Percentiles rank a stretch among this genome's conserved stretches.
phyloP scores from a whole-genome alignment of 2,329 filamentous ascomycete species.

The Apiospora rasikravindrae region DNA sequence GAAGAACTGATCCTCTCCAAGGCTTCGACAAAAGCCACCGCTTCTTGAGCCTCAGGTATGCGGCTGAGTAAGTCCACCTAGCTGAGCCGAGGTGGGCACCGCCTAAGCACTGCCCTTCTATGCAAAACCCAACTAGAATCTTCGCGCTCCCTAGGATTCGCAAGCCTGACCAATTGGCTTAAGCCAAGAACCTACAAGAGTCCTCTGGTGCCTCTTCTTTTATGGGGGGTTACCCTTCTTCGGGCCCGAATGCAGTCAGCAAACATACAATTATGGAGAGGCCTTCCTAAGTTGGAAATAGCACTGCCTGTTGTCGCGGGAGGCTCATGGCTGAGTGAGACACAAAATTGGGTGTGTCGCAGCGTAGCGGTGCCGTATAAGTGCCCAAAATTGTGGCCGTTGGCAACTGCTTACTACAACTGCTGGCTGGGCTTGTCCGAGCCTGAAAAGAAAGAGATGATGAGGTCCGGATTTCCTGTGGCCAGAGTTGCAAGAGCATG shows the following conservation, averaged over 20 bases:
- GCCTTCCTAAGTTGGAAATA: not conserved
- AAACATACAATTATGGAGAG: not conserved
- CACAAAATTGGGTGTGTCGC: not conserved
- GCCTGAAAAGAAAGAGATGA: not conserved
- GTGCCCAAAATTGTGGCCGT: not conserved
- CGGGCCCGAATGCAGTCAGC: not conserved
- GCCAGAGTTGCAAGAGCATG: not conserved
- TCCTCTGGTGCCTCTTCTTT: not conserved
- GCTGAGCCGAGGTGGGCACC: not conserved
- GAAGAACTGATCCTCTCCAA: not conserved
- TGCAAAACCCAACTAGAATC: not conserved
- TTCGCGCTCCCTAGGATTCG: not conserved
- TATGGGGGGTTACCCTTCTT: not conserved
- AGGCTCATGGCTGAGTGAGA: not conserved
- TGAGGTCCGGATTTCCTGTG: not conserved
- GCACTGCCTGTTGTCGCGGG: not conserved
- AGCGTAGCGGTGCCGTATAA: not conserved
- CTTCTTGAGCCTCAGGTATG: not conserved
- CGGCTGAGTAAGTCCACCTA: not conserved
- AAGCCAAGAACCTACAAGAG: not conserved
- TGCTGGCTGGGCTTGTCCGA: not conserved
- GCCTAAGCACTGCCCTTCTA: not conserved
- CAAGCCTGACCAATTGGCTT: not conserved
- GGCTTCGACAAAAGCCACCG: not conserved
- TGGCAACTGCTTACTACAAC: not conserved